Conservation (phyloP, 345 rosid genomes). For the Acer yangbiense region DNA sequence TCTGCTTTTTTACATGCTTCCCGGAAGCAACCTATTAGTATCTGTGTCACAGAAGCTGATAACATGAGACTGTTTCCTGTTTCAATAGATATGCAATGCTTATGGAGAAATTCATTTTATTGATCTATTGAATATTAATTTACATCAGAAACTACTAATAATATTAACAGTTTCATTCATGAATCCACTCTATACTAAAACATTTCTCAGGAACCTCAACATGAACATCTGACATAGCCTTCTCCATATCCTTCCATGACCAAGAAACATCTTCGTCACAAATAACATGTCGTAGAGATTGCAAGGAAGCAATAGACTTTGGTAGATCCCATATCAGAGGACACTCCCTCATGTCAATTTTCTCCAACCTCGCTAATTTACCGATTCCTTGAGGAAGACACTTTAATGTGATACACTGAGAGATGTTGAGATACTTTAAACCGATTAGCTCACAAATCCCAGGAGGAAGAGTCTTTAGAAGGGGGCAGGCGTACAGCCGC, state of each 20-base stretch:
- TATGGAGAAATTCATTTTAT: background rate
- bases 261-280: slow-evolving; percentile 75
- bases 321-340: slow-evolving; percentile 41
- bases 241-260: slow-evolving; percentile 56
- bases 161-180: slow-evolving; percentile 37
- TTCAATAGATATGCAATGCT: background rate
- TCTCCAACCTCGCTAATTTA: slow-evolving; percentile 54
- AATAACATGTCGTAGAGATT: slow-evolving; percentile 57
- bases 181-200: slow-evolving; percentile 71
- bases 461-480: slow-evolving; percentile 52
- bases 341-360: slow-evolving; percentile 97
- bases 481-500: slow-evolving; percentile 81
- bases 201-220: slow-evolving; percentile 69
- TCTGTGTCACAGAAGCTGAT: background rate
- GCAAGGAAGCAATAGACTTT: slow-evolving; percentile 43
- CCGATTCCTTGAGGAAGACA: slow-evolving; percentile 68
- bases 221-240: slow-evolving; percentile 41
- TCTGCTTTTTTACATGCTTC: background rate
- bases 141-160: slow-evolving; percentile 13
- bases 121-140: background rate
- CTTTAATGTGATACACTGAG: slow-evolving; percentile 65
- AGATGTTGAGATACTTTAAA: slow-evolving; percentile 74
- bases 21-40: background rate
- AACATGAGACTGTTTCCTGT: background rate
- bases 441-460: slow-evolving; percentile 52